phyloP scores from a whole-genome alignment of 306 rosid genomes.

The Fragaria vesca region DNA sequence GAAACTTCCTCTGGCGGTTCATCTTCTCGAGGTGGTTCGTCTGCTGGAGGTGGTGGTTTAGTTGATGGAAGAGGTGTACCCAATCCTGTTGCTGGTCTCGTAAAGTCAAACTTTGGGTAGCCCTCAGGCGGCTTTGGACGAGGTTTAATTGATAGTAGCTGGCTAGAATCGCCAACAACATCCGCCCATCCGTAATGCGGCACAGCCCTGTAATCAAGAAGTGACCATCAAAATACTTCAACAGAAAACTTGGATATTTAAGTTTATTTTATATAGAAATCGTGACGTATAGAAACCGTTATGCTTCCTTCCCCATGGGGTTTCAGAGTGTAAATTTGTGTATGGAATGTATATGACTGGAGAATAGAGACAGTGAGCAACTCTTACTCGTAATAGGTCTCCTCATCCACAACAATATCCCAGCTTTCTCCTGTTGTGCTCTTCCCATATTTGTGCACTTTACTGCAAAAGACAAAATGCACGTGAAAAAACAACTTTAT shows the following conservation, averaged over 20 bases:
- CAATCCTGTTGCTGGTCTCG: slow-evolving; percentile 29
- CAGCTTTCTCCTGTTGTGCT: slow-evolving; percentile 96
- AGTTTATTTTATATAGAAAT: neutral
- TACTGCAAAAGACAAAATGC: slow-evolving; percentile 49
- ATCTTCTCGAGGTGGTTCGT: neutral
- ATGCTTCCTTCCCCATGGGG: neutral
- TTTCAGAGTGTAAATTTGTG: neutral
- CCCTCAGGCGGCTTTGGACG: slow-evolving; percentile 83
- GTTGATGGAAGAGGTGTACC: slow-evolving; percentile 37
- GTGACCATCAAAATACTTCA: slow-evolving; percentile 10
- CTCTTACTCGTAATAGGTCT: slow-evolving; percentile 88
- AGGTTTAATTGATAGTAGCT: slow-evolving; percentile 76
- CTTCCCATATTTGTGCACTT: slow-evolving; percentile 96
- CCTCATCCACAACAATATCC: slow-evolving; percentile 94
- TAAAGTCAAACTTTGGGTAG: slow-evolving; percentile 68
- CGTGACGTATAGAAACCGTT: neutral
- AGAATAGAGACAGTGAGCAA: slow-evolving; percentile 3
- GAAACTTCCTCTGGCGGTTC: slow-evolving; percentile 50
- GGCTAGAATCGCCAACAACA: slow-evolving; percentile 88
- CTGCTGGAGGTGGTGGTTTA: slow-evolving; percentile 40
- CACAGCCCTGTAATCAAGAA: slow-evolving; percentile 61
- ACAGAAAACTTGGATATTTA: neutral
- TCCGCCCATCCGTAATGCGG: slow-evolving; percentile 99
- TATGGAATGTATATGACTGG: neutral
- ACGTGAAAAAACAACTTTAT: neutral